Evolutionary conservation across 305 asterid species (phyloP).

Genomic region (Solanum aculeatissimum): DNA sequence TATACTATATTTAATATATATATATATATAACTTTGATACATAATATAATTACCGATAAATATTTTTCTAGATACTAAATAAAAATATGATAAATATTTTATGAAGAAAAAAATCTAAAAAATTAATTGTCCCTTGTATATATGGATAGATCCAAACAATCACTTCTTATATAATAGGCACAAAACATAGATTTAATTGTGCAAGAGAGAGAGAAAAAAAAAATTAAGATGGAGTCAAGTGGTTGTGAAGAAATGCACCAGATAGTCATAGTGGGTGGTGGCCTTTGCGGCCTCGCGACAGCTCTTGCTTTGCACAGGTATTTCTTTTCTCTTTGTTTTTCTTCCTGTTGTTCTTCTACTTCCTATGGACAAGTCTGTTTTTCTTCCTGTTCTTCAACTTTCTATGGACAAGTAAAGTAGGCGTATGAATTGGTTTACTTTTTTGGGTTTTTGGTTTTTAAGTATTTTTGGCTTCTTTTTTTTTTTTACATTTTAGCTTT

Average conservation of each 20-base stretch:
- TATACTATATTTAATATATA: no score
- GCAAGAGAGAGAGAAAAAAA: not conserved
- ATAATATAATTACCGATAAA: no score
- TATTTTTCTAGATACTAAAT: no score
- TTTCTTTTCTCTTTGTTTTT: not conserved
- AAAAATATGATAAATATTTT: no score
- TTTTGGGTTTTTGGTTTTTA: no score
- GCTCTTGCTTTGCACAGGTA: conserved; percentile 34
- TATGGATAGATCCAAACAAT: not conserved
- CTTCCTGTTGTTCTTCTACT: not conserved
- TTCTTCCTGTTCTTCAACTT: not conserved
- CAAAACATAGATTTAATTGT: not conserved
- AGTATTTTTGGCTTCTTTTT: no score
- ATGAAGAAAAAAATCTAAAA: no score
- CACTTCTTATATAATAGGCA: not conserved
- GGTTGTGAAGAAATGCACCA: conserved; percentile 2
- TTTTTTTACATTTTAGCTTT: no score
- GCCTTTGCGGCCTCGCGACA: conserved; percentile 26
- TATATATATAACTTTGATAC: no score
- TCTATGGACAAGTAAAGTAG: not conserved
- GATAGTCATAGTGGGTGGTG: conserved; percentile 26
- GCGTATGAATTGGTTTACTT: no score
- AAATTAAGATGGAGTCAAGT: conserved; percentile 8
- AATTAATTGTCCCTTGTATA: not conserved
- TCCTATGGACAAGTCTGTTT: not conserved